A percentile compares a stretch with the other conserved stretches of the same genome.
Evolutionary conservation across 345 rosid genomes (phyloP).

Genomic region (Alliaria petiolata): DNA sequence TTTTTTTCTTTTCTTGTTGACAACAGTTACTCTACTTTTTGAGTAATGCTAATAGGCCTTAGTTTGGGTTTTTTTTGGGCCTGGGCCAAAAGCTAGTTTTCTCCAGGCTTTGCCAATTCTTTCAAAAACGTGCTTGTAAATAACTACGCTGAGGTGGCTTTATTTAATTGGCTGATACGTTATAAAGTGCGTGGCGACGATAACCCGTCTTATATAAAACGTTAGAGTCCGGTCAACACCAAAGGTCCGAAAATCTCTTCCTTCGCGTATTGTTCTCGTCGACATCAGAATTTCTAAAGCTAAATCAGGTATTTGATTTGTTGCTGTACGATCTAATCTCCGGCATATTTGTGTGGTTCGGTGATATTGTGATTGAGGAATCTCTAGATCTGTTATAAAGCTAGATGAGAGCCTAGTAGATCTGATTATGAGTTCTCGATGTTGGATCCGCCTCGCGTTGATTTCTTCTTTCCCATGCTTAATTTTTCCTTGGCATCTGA

Average conservation of each 20-base stretch:
- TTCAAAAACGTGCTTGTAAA: neutral
- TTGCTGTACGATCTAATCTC: neutral
- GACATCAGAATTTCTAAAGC: neutral
- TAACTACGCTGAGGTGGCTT: slow-evolving; percentile 14
- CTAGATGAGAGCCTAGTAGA: slow-evolving; percentile 15
- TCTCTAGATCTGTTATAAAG: no score
- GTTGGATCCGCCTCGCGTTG: neutral
- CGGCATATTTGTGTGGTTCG: neutral
- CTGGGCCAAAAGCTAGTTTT: neutral
- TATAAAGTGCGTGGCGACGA: slow-evolving; percentile 25
- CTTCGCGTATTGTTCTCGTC: neutral
- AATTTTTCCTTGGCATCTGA: neutral
- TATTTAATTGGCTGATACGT: neutral
- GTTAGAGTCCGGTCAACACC: neutral
- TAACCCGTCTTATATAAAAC: neutral
- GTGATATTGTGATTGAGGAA: neutral
- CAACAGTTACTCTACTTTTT: no score
- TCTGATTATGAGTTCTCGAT: slow-evolving; percentile 19
- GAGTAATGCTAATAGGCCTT: neutral
- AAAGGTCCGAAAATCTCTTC: neutral
- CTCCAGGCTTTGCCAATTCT: neutral
- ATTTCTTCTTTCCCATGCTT: neutral
- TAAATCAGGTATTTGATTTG: slow-evolving; percentile 3
- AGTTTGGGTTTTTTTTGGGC: slow-evolving; percentile 14
- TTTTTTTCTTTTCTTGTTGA: no score